These are phyloP conservation scores for Globomyces pollinis-pini DNA, from an alignment of 192 early-diverging fungal genomes.

Conservation along the genomic window DNA sequence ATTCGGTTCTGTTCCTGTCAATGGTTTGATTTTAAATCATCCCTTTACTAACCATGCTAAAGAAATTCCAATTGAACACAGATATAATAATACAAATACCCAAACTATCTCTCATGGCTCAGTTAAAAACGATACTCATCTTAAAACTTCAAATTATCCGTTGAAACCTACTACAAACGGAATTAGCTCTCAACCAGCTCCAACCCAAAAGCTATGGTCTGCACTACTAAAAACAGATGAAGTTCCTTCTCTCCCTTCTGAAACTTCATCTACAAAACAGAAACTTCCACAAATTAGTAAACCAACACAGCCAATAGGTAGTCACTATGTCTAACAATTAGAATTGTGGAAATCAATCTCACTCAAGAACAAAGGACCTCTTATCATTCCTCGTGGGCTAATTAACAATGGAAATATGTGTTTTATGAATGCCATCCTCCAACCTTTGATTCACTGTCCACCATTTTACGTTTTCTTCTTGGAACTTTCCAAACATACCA, in stretches of 20 bases:
- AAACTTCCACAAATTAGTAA: neutral
- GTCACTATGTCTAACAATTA: neutral
- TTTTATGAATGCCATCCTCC: conserved; percentile 95
- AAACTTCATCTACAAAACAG: neutral
- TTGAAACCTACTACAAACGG: too few species aligned
- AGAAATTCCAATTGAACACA: too few species aligned
- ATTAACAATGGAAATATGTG: conserved; percentile 97
- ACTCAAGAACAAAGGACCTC: neutral
- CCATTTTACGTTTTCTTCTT: conserved; percentile 83
- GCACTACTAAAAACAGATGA: neutral
- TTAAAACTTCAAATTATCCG: too few species aligned
- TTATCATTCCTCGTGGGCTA: conserved; percentile 75
- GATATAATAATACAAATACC: too few species aligned
- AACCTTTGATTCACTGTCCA: conserved; percentile 84
- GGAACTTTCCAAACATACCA: conserved; percentile 27
- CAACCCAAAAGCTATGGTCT: neutral
- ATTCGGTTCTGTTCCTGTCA: too few species aligned
- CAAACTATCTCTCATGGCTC: too few species aligned
- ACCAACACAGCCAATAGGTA: too few species aligned
- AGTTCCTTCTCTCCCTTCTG: neutral
- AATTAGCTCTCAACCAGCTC: too few species aligned
- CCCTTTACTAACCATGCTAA: too few species aligned
- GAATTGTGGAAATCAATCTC: neutral
- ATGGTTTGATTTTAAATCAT: too few species aligned
- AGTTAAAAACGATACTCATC: too few species aligned